Percentiles rank a stretch among this genome's conserved stretches.
Evolutionary conservation across 2,329 filamentous ascomycete species (phyloP).

Genomic region (Diaporthe citriasiana): DNA sequence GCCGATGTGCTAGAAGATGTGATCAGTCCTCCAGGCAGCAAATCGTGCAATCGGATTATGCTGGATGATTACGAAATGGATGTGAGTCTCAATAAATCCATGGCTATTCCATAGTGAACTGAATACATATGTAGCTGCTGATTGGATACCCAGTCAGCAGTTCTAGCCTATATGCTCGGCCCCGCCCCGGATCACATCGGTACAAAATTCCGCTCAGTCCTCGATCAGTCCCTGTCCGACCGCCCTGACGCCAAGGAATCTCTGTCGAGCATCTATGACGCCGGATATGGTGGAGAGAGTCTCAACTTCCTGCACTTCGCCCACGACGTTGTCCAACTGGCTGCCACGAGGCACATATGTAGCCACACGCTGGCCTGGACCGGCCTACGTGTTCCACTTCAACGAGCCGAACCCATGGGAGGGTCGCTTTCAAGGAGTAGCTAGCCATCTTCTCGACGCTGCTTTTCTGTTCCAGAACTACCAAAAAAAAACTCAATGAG

Average conservation of each 20-base stretch:
- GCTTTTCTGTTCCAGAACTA: slow-evolving; percentile 62
- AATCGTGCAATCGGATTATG: slow-evolving; percentile 1
- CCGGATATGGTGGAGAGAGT: rapidly evolving
- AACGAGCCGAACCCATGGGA: slow-evolving; percentile 63
- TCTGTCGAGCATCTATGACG: background rate
- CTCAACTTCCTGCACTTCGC: background rate
- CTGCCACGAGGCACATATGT: background rate
- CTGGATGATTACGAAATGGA: slow-evolving; percentile 11
- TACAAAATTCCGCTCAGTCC: background rate
- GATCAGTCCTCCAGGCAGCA: background rate
- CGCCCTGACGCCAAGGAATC: background rate
- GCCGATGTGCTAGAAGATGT: background rate
- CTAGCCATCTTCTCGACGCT: slow-evolving; percentile 61
- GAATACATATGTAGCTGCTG: background rate
- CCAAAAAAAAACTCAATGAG: slow-evolving; percentile 53
- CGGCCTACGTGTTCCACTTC: slow-evolving; percentile 51
- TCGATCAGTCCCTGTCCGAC: background rate
- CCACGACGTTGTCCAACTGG: background rate
- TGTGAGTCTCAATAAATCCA: background rate
- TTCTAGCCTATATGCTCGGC: background rate
- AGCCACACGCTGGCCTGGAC: background rate
- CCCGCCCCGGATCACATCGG: background rate
- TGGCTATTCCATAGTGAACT: background rate
- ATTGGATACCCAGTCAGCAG: background rate
- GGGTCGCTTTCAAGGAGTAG: slow-evolving; percentile 55